A percentile compares a stretch with the other conserved stretches of the same genome.
Conservation (phyloP, 73 alveolate species). For the Diophrys sp. region DNA sequence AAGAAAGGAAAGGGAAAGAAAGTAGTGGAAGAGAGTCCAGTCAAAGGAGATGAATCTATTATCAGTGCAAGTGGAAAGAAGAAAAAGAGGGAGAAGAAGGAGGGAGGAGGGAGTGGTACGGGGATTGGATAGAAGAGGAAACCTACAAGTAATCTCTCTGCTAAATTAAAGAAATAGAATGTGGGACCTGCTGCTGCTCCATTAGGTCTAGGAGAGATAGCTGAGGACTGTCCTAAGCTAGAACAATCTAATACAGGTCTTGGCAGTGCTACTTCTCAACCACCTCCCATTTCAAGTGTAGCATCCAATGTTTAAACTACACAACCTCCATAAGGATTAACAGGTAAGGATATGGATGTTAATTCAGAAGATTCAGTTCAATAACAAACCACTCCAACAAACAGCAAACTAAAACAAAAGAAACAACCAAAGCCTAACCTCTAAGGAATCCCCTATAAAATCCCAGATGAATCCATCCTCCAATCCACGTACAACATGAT, state of each 20-base stretch:
- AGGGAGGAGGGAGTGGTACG: background rate
- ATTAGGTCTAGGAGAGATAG: background rate
- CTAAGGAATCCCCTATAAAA: no score
- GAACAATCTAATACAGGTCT: no score
- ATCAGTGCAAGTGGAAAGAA: no score
- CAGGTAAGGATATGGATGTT: background rate
- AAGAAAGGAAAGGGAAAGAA: no score
- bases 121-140: background rate
- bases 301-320: background rate
- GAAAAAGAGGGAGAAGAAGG: background rate
- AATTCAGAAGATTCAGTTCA: background rate
- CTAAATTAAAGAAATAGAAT: no score
- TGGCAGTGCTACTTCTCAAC: background rate
- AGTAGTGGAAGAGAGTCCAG: background rate
- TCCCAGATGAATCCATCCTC: no score
- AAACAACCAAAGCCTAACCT: no score
- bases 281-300: background rate
- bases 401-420: background rate
- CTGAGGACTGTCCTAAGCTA: background rate
- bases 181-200: background rate
- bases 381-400: background rate
- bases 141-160: background rate
- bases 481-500: background rate
- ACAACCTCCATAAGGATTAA: background rate
- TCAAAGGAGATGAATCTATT: background rate